Evolutionary conservation across 768 basidiomycete genomes (phyloP), one percentile per base, ranked within the genome.

Genomic region (Auriscalpium microsporum): DNA sequence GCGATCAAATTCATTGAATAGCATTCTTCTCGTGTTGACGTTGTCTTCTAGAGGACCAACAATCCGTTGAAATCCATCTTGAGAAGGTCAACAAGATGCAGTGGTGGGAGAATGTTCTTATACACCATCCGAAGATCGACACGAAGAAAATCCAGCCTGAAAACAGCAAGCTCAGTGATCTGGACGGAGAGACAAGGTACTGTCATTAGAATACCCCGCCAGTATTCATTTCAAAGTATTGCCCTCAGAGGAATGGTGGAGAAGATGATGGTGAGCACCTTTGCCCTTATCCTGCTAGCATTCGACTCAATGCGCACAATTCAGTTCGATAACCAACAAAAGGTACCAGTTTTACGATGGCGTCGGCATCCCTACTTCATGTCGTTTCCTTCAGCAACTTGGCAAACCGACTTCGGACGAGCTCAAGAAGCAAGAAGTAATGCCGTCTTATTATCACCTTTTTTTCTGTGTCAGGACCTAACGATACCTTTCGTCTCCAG

Each of bases 71-170:
- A 16, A 75, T 95, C 50, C 88, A 92, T 64, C 78, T 94, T 45
- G 90, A 94, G 70, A 94, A 95, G 69, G 62, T 90, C 52, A 90
- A 94, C 70, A 74, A 88, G 59, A 82, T 89, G 69, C 82, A 89
- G 56, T 98, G 96, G 96, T 99, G 96, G 96, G 90, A 93, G 68
- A 94, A 97, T 68, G 87, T 98, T 60, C 74, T 98, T 50, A 87
- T 87, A 2, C 90, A 95, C 64, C 93, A 96, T 65, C 93, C 96
- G 13, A 97, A 94, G 76, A 86, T 98, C 76, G 90, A 98, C 65
- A 96, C 94, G 10, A 87, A 78, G 53, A 98, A 96, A 74, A 97
- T 99, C 62, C 86, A 87, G 64, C 96, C 96, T 2, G 83, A 86
- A 64, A 94, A 97, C 68, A 94, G 94, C 67, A 95, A 96, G 68